Conservation (phyloP, 2,329 filamentous ascomycete genomes). For the Nemania serpens region DNA sequence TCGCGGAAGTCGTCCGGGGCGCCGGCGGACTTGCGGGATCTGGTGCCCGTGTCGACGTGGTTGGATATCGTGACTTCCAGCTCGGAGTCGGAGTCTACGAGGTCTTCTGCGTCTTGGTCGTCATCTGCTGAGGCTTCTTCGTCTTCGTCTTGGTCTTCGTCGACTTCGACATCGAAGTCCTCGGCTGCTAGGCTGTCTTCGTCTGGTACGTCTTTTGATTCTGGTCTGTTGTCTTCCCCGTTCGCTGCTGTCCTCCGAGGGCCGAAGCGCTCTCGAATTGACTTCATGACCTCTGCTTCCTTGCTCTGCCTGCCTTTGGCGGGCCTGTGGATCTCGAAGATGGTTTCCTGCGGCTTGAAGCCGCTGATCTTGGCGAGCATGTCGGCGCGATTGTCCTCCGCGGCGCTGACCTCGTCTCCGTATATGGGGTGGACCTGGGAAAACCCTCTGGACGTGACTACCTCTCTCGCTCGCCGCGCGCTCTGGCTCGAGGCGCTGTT, state of each 20-base stretch:
- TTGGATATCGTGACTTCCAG: slow-evolving; percentile 74
- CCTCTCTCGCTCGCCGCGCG: slow-evolving; percentile 81
- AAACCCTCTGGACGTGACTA: slow-evolving; percentile 73
- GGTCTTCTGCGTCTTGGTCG: slow-evolving; percentile 33
- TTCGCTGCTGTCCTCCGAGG: slow-evolving; percentile 52
- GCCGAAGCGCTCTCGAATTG: slow-evolving; percentile 70
- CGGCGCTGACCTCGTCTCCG: slow-evolving; percentile 65
- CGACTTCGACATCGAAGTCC: slow-evolving; percentile 14
- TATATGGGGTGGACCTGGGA: slow-evolving; percentile 81
- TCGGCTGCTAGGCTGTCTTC: slow-evolving; percentile 18
- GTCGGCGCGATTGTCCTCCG: slow-evolving; percentile 74
- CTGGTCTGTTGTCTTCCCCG: slow-evolving; percentile 47
- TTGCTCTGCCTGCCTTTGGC: slow-evolving; percentile 65
- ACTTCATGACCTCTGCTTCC: slow-evolving; percentile 76
- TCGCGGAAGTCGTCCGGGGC: slow-evolving; percentile 61
- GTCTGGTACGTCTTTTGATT: slow-evolving; percentile 41
- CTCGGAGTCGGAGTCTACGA: slow-evolving; percentile 60
- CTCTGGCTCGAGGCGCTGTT: slow-evolving; percentile 90
- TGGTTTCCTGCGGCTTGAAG: slow-evolving; percentile 88
- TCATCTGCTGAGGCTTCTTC: slow-evolving; percentile 17
- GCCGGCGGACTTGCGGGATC: slow-evolving; percentile 33
- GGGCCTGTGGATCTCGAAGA: slow-evolving; percentile 89
- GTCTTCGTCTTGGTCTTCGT: slow-evolving; percentile 19
- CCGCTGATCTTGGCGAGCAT: slow-evolving; percentile 90
- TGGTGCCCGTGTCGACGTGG: slow-evolving; percentile 53